Evolutionary conservation across 345 rosid species (phyloP), one percentile per base, ranked within the genome.

Genomic region (Chamaenerion angustifolium): DNA sequence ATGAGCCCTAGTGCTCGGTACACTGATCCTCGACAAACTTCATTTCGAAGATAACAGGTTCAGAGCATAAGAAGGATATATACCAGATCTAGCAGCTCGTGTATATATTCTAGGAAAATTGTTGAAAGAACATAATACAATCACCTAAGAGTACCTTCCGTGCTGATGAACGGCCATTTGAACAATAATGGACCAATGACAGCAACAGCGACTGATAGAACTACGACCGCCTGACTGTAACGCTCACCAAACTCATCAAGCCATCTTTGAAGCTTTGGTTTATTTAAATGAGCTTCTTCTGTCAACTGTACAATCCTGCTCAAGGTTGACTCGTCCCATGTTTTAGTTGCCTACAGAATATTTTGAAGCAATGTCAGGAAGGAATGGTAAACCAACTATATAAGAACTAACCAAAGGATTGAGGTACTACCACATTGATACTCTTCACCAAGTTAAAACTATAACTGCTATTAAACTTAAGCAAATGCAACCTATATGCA

Each of bases 251-350:
- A 92, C 58, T 92, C 96, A 68, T 92, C 98, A 46, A 92, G 71
- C 95, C 98, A 92, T 69, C 88, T 75, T 56, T 87, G 93, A 65
- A 92, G 98, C 72, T 80, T 87, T 46, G 96, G 95, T 50, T 76
- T 92, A 64, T 79, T 92, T 52, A 71, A 53, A 42, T 82, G 96
- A 42, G 96, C 98, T 77, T 92, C 96, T 68, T 92, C 95, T 11
- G 96, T 92, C 69, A 92, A 64, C 64, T 92, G 94, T 62, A 92
- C 89, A 44, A 92, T 92, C 65, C 75, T 81, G 72, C 63, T 87
- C 48, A 92, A 74, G 0, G 96, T 92, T 9, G 96, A 92, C 43
- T 92, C 95, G 58, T 80, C 80, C 96, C 98, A 92, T 11, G 83
- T 70, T 55, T 92, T 92, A 0, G 78, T 77, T 35, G 81, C 86